These are phyloP conservation scores for Thermochaetoides thermophila DNA, from an alignment of 495 filamentous ascomycete species.

Conservation along the genomic window DNA sequence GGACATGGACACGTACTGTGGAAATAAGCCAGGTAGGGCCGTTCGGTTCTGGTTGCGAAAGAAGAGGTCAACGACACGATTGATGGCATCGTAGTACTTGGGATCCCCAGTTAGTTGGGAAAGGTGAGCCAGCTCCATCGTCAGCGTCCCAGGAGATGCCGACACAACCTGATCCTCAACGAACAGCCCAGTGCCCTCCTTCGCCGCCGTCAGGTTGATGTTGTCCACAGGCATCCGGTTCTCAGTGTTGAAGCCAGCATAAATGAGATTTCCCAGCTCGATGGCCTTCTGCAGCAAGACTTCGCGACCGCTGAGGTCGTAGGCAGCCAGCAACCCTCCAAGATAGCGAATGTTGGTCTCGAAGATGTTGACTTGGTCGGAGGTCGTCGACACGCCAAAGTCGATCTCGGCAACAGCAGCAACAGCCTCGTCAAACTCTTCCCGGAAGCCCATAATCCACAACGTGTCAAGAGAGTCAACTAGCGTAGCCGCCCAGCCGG, in stretches of 20 bases:
- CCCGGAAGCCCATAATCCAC: conserved; percentile 74
- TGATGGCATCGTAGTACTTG: conserved; percentile 75
- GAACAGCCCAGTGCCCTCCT: conserved; percentile 52
- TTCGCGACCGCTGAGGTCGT: conserved; percentile 51
- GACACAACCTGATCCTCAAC: conserved; percentile 31
- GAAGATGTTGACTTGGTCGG: conserved; percentile 45
- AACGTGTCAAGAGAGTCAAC: conserved; percentile 78
- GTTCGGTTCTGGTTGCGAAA: conserved; percentile 51
- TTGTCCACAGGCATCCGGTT: conserved; percentile 57
- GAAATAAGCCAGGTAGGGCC: conserved; percentile 47
- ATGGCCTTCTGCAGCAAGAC: conserved; percentile 58
- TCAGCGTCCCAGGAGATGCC: conserved; percentile 63
- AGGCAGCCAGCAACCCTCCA: conserved; percentile 59
- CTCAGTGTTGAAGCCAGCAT: conserved; percentile 68
- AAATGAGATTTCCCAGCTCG: conserved; percentile 60
- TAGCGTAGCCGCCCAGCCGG: conserved; percentile 72
- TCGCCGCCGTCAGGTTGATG: conserved; percentile 62
- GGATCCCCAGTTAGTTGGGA: conserved; percentile 64
- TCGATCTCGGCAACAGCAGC: conserved; percentile 47
- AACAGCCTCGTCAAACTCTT: conserved; percentile 69
- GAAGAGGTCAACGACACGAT: conserved; percentile 57
- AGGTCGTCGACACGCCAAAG: conserved; percentile 49
- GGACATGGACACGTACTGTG: conserved; percentile 19
- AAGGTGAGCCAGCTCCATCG: conserved; percentile 70
- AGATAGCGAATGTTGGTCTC: conserved; percentile 65